Base-by-base conservation (phyloP, 2,329 filamentous ascomycete genomes). In the Verticillium alfalfae region DNA sequence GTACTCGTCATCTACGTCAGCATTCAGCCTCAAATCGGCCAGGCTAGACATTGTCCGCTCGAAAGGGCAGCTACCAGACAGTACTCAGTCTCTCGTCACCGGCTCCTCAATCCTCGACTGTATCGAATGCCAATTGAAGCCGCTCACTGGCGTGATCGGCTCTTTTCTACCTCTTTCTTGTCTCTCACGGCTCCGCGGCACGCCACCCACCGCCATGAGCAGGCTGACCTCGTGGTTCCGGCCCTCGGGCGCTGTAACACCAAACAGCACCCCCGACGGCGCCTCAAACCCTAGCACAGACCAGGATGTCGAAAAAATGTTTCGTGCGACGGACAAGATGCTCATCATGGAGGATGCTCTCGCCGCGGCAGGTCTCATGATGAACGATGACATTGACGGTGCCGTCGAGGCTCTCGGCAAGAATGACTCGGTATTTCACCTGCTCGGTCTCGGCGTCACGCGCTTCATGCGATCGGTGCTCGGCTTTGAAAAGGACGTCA, bases 401-500 rank as follows among this genome's bases (percentile, higher is more conserved):
- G 95, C 95, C 6, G 91, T 96, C 76, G 81, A 81, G 63, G 86
- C 87, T 52, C 81, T 97, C 39, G 83, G 84, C 58, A 84, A 88
- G 67, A 88, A 90, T 55, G 83, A 84, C 67, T 97, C 93, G 6
- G 86, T 91, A n/a, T 98, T 96, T 71, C 95, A 99, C 75, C 80
- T 90, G 78, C 82, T 98, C 38, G 93, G 93, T 36, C 82, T 88
- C 66, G 90, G 92, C 59, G 88, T 97, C 38, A 88, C 93, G 22
- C 87, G 86, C 55, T 98, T 98, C 72, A 88, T 98, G 75, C 84
- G 88, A 67, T 93, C 93, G 18, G 89, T 95, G 2, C 79, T 98
- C 1, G 93, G 93, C 2, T 95, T 97, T 69, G 95, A 98, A 76
- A 93, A 96, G 74, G 88, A 95, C 3, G 83, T 96, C 66, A 95